These are phyloP conservation scores for Tolypocladium album DNA, from an alignment of 2,329 filamentous ascomycete species.

Conservation along the genomic window DNA sequence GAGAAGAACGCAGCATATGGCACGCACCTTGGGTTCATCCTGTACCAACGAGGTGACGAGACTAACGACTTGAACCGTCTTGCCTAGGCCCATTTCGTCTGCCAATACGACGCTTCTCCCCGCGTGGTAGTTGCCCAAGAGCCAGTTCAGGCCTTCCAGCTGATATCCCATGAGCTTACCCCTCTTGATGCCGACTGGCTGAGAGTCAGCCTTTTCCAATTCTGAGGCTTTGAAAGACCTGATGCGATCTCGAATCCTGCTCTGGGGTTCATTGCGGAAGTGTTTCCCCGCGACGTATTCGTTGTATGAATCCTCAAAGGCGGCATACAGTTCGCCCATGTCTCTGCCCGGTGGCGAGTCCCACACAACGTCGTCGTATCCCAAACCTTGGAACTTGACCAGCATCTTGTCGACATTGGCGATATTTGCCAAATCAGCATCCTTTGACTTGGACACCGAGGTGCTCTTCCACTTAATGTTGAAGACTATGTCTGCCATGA, in stretches of 20 bases:
- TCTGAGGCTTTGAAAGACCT: conserved; percentile 52
- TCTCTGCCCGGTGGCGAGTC: conserved; percentile 64
- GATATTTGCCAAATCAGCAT: conserved; percentile 61
- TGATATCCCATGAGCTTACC: conserved; percentile 91
- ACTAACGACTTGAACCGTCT: conserved; percentile 87
- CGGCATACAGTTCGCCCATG: conserved; percentile 56
- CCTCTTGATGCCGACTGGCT: conserved; percentile 63
- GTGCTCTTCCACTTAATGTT: conserved; percentile 51
- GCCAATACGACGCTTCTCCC: conserved; percentile 82
- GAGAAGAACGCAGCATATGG: not conserved
- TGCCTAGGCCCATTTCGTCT: conserved; percentile 96
- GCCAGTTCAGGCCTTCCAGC: conserved; percentile 86
- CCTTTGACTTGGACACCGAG: conserved; percentile 45
- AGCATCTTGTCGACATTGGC: conserved; percentile 61
- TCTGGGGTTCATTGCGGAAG: conserved; percentile 44
- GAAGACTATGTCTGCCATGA: conserved; percentile 83
- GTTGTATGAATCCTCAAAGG: conserved; percentile 74
- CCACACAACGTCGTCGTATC: conserved; percentile 88
- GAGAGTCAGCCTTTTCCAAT: conserved; percentile 59
- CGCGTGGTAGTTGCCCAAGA: conserved; percentile 79
- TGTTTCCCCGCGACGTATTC: conserved; percentile 77
- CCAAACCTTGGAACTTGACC: conserved; percentile 87
- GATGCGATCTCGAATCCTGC: conserved; percentile 56
- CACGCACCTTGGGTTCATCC: conserved; percentile 38
- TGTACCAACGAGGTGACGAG: conserved; percentile 66